Evolutionary conservation across 2,329 filamentous ascomycete species (phyloP), one percentile per base, ranked within the genome.

Genomic region (Fusarium setosum): DNA sequence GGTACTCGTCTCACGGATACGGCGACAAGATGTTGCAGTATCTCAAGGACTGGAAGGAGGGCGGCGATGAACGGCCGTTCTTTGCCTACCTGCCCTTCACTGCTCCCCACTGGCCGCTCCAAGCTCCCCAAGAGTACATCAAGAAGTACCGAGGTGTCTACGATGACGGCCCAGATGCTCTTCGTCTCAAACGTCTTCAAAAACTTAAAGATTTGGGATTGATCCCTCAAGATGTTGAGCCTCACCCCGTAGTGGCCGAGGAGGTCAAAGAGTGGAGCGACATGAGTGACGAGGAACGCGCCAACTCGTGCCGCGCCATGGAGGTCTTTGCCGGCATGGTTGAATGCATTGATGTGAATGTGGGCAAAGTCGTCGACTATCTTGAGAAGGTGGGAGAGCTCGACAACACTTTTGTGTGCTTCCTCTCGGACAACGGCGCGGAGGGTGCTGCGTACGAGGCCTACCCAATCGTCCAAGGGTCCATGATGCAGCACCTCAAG

Each of bases 331-430:
- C 85, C 0, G 86, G 79, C 1, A 87, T 88, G 84, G 84, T 87
- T 11, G 84, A 87, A 56, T 79, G 80, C 49, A 86, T 87, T 54
- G 85, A 87, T 56, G 70, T 74, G 37, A 83, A 84, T 48, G 80
- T 87, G 13, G 85, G 84, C 34, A 82, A 83, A 45, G 82, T 86
- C 4, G 75, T 86, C 32, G 73, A 83, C 37, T 82, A 86, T 54
- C 79, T 87, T 3, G 76, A 82, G 53, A 37, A 45, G 7, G 26
- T 82, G 3, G 85, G 82, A 56, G 87, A 90, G 70, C 78, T 87
- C 1, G 87, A 90, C 63, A 88, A 90, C 72, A 90, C 88, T 3
- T 86, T 90, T 61, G 80, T 90, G 49, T 82, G 84, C 69, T 90
- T 90, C 79, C 84, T 89, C 78, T 86, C 82, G 1, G 86, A 89